These are phyloP conservation scores for Achaetomiella virescens DNA, from an alignment of 495 filamentous ascomycete genomes.

Conservation along the genomic window DNA sequence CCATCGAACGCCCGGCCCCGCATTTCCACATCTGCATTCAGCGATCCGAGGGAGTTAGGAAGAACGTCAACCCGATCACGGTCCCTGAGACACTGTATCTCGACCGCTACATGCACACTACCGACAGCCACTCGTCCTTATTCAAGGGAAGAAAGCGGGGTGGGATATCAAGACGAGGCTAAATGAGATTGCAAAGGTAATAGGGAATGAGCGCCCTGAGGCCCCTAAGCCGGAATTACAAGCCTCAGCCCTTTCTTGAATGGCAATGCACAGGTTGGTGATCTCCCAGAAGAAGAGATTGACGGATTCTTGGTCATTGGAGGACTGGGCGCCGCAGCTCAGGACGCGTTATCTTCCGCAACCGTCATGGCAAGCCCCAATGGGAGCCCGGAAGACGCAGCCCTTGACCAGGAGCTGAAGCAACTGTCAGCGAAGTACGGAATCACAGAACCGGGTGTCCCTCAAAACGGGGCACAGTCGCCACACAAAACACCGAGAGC, in stretches of 20 bases:
- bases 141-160: slow-evolving; percentile 54
- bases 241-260: not conserved
- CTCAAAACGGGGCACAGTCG: not conserved
- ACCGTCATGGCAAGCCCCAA: not conserved
- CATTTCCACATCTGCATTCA: slow-evolving; percentile 86
- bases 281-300: slow-evolving; percentile 7
- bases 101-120: slow-evolving; percentile 76
- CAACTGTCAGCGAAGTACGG: slow-evolving; percentile 1
- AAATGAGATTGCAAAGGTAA: slow-evolving; percentile 34
- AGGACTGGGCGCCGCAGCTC: not conserved
- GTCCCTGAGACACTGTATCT: slow-evolving; percentile 75
- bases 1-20: slow-evolving; percentile 71
- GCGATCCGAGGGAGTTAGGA: slow-evolving; percentile 66
- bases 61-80: slow-evolving; percentile 70
- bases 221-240: slow-evolving; percentile 3
- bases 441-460: not conserved
- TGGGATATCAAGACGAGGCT: slow-evolving; percentile 72
- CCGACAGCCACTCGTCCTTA: slow-evolving; percentile 48
- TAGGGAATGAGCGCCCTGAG: slow-evolving; percentile 15
- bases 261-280: not conserved
- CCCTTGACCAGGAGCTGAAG: not conserved
- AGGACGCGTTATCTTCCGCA: not conserved
- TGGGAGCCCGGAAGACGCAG: not conserved
- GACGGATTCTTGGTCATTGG: slow-evolving; percentile 15
- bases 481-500: not conserved